A percentile compares a stretch with the other conserved stretches of the same genome.
Conservation (phyloP, 352 stramenopile species). For the Globisporangium middletonii region DNA sequence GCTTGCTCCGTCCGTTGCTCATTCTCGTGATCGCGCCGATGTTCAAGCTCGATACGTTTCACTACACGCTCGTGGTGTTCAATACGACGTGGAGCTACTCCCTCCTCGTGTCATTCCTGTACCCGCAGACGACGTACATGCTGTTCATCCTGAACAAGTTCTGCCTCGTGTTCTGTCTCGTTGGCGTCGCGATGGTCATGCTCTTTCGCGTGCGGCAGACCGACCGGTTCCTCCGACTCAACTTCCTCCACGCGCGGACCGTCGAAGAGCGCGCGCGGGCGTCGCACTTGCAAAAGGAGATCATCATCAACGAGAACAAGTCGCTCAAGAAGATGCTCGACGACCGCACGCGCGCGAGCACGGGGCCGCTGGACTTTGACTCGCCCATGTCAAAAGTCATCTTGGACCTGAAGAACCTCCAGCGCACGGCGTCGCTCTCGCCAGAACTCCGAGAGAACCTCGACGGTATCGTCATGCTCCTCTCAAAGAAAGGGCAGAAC, state of each 20-base stretch:
- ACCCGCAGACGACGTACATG: conserved; percentile 44
- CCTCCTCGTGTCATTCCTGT: conserved; percentile 53
- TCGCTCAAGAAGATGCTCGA: conserved; percentile 81
- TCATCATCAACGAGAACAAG: conserved; percentile 83
- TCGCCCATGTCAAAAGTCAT: conserved; percentile 79
- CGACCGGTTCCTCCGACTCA: conserved; percentile 65
- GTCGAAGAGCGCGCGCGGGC: conserved; percentile 62
- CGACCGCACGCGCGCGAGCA: conserved; percentile 32
- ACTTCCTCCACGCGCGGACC: conserved; percentile 69
- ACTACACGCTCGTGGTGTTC: conserved; percentile 64
- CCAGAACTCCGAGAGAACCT: conserved; percentile 65
- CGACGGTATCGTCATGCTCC: conserved; percentile 62
- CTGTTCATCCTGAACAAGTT: conserved; percentile 76
- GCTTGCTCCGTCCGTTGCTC: conserved; percentile 54
- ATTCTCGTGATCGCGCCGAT: conserved; percentile 55
- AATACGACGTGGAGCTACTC: conserved; percentile 61
- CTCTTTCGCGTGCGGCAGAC: conserved; percentile 66
- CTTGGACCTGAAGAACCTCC: conserved; percentile 67
- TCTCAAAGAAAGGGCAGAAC: conserved; percentile 79
- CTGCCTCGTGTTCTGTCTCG: conserved; percentile 55
- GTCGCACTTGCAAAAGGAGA: conserved; percentile 66
- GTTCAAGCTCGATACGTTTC: conserved; percentile 70
- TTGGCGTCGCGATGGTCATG: conserved; percentile 44
- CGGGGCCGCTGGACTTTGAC: conserved; percentile 58
- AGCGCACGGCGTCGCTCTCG: conserved; percentile 49